Conservation (phyloP, 805 yeast genomes). For the Torulaspora indica region DNA sequence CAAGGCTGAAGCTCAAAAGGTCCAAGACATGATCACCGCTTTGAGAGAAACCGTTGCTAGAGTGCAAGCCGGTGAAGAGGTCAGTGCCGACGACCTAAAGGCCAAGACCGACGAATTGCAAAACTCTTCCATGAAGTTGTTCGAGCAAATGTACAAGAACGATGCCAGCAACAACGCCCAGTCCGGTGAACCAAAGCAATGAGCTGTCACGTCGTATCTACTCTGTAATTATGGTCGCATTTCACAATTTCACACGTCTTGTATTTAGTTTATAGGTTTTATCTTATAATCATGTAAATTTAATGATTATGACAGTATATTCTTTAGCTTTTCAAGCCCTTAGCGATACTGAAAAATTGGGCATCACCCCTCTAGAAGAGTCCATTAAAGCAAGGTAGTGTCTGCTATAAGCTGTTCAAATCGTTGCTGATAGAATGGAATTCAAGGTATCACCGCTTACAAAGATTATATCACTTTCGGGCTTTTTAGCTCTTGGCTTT, state of each 20-base stretch:
- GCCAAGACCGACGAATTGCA: slow-evolving; percentile 71
- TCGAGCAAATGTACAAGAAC: slow-evolving; percentile 53
- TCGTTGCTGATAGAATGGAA: slow-evolving; percentile 15
- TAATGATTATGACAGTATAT: slow-evolving; percentile 6
- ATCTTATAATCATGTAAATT: slow-evolving; percentile 12
- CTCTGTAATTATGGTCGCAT: slow-evolving; percentile 9
- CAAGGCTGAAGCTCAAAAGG: slow-evolving; percentile 44
- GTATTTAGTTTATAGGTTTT: slow-evolving; percentile 14
- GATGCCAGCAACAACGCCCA: slow-evolving; percentile 20
- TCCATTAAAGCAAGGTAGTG: not conserved
- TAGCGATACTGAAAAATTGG: not conserved
- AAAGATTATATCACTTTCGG: slow-evolving; percentile 35
- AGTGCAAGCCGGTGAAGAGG: slow-evolving; percentile 57
- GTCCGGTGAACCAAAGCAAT: slow-evolving; percentile 25
- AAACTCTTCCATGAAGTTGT: slow-evolving; percentile 67
- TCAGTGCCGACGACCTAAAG: slow-evolving; percentile 56
- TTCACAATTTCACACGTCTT: slow-evolving; percentile 9
- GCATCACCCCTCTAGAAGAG: not conserved
- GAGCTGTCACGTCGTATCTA: slow-evolving; percentile 6
- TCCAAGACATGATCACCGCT: slow-evolving; percentile 49
- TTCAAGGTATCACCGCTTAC: slow-evolving; percentile 36
- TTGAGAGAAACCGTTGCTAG: slow-evolving; percentile 63
- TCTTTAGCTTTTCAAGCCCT: not conserved
- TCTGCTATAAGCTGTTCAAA: not conserved
- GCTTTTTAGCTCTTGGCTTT: slow-evolving; percentile 79